A percentile compares a stretch with the other conserved stretches of the same genome.
Evolutionary conservation across 352 stramenopile genomes (phyloP).

Genomic region (Phytophthora palmivora): DNA sequence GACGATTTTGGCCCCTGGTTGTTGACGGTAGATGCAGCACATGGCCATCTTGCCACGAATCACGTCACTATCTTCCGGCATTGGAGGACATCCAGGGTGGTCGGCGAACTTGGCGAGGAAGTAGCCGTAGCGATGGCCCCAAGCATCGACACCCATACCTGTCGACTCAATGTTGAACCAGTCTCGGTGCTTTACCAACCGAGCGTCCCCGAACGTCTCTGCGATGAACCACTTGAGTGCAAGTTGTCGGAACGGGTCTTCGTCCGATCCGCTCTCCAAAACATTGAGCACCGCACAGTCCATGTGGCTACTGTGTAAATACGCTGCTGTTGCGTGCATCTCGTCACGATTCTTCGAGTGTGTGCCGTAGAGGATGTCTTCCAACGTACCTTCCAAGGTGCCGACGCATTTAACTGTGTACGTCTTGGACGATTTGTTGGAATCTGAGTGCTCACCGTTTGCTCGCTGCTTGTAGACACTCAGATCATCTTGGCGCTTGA

Average conservation of each 20-base stretch:
- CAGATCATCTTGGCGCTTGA: conserved; percentile 42
- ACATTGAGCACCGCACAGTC: conserved; percentile 56
- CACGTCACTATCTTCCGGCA: too few relatives aligned
- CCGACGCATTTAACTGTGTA: conserved; percentile 53
- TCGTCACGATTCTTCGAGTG: conserved; percentile 52
- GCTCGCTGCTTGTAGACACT: conserved; percentile 32
- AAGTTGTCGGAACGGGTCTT: conserved; percentile 55
- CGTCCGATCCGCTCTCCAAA: conserved; percentile 42
- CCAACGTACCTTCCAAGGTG: conserved; percentile 51
- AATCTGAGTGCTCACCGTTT: background rate
- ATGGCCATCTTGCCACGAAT: too few relatives aligned
- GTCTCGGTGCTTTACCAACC: conserved; percentile 64
- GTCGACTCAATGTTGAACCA: conserved; percentile 69
- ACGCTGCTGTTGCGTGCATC: conserved; percentile 46
- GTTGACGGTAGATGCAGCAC: conserved; percentile 68
- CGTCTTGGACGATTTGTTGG: conserved; percentile 13
- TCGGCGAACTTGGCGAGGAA: too few relatives aligned
- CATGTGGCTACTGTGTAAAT: conserved; percentile 39
- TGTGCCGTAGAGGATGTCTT: conserved; percentile 61
- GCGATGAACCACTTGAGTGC: conserved; percentile 62
- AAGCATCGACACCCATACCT: conserved; percentile 43
- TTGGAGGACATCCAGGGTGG: too few relatives aligned
- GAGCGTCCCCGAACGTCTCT: conserved; percentile 44
- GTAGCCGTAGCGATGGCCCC: too few relatives aligned
- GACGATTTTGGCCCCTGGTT: background rate